Base-by-base conservation (phyloP, 192 early-diverging fungal species). In the Cetraspora pellucida region DNA sequence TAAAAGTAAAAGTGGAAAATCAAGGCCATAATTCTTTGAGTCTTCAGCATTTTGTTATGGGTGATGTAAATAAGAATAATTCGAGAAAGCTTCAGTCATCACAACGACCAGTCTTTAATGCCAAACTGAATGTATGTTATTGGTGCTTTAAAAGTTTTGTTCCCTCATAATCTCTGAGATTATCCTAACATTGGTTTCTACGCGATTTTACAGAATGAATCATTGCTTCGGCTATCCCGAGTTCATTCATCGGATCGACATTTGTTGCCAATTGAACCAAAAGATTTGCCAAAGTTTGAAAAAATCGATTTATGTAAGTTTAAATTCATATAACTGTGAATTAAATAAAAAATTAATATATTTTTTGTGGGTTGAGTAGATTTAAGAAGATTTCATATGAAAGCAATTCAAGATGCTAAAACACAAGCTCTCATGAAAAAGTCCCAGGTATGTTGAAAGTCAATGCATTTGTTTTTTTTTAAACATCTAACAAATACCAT, bases 321-420 rank as follows among this genome's bases (percentile, higher is more conserved):
- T 49, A 49, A 37, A 17, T 30, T 14, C 14, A 10, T 10, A n/a
- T 68, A 68, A 68, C 43, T 27, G 21, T 43, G 46, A 19, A 10
- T 67, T 21, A 2, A 21, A 47, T 46, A 46, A 16, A 5, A 0
- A 6, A 31, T 44, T 44, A 47, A 13, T 25, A 8, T 21, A 37
- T 47, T 47, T 1, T 23, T 10, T 21, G 10, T 44, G 2, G 10
- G 46, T 69, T 69, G 30, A 1, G 23, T 47, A 69, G 66, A 49
- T 69, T 47, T 69, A 23, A 69, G 21, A 68, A 69, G 66, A 69
- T 69, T 46, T 69, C 66, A 69, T 47, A 68, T 68, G 66, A 43
- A 46, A 47, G 66, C 37, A 23, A 68, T 68, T 68, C 66, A 25
- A 19, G 66, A 46, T 10, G 44, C 66, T 13, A 68, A 68, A n/a